Conservation (phyloP, 768 basidiomycete genomes). For the Suillus subluteus region DNA sequence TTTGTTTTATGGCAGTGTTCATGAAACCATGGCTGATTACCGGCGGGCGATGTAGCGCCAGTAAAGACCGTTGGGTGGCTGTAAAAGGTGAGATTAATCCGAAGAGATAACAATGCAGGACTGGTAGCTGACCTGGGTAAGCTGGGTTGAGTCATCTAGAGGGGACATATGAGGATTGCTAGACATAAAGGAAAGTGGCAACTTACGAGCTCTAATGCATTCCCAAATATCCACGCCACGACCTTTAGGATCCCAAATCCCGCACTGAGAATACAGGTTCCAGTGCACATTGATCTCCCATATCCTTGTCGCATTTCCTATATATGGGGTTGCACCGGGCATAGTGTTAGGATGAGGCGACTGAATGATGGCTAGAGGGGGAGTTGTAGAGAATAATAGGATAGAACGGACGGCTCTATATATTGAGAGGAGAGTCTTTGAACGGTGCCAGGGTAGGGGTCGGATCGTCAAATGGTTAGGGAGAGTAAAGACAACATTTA, state of each 20-base stretch:
- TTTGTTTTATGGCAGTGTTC: constrained; percentile 1
- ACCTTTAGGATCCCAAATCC: constrained; percentile 68
- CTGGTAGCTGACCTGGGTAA: constrained; percentile 37
- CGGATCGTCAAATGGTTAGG: constrained; percentile 14
- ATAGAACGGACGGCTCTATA: not conserved
- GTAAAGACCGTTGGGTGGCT: constrained; percentile 48
- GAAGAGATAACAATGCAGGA: constrained; percentile 12
- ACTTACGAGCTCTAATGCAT: constrained; percentile 68
- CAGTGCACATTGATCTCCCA: constrained; percentile 74
- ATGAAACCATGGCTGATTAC: constrained; percentile 22
- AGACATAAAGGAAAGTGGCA: constrained; percentile 9
- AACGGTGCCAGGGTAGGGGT: constrained; percentile 12
- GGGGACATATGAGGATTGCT: constrained; percentile 13
- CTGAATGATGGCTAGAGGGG: constrained; percentile 3
- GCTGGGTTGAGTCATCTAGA: constrained; percentile 61
- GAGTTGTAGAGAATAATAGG: not conserved
- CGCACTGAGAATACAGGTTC: constrained; percentile 67
- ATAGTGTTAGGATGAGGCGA: constrained; percentile 20
- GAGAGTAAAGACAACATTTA: constrained; percentile 28
- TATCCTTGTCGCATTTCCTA: constrained; percentile 67
- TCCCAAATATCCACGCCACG: constrained; percentile 79
- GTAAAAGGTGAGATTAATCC: constrained; percentile 4
- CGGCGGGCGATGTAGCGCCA: constrained; percentile 54
- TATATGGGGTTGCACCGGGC: constrained; percentile 35
- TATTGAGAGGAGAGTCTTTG: not conserved